These are phyloP conservation scores for Malassezia sympodialis DNA, from an alignment of 1,284 basidiomycete species.

Conservation along the genomic window DNA sequence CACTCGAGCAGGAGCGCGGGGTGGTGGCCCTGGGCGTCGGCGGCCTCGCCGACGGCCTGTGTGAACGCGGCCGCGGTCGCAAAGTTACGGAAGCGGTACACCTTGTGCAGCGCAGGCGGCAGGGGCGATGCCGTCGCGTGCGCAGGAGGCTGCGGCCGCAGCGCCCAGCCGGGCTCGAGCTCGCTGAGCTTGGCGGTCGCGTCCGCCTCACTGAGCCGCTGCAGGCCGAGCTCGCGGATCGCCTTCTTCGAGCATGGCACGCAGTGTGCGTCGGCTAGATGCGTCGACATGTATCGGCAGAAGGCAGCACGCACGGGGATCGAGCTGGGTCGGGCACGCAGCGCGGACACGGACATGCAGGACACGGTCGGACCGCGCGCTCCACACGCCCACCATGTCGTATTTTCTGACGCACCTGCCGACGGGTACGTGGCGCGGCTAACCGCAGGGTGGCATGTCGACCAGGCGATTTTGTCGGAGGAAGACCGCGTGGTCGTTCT, in stretches of 20 bases:
- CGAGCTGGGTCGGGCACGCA: background rate
- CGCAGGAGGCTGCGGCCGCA: slow-evolving; percentile 24
- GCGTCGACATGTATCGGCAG: slow-evolving; percentile 1
- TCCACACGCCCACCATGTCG: slow-evolving; percentile 43
- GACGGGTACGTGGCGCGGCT: slow-evolving; percentile 54
- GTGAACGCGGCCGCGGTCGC: slow-evolving; percentile 28
- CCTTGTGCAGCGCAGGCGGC: slow-evolving; percentile 27
- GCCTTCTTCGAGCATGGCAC: slow-evolving; percentile 16
- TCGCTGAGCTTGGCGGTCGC: slow-evolving; percentile 16
- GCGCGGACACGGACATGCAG: background rate
- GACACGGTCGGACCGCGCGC: background rate
- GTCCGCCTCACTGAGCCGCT: slow-evolving; percentile 4
- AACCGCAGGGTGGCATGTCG: slow-evolving; percentile 40
- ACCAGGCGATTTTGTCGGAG: slow-evolving; percentile 84
- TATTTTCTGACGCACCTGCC: slow-evolving; percentile 78
- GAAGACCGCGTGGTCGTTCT: slow-evolving; percentile 91
- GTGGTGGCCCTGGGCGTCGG: slow-evolving; percentile 39
- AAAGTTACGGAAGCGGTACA: slow-evolving; percentile 39
- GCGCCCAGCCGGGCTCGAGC: slow-evolving; percentile 26
- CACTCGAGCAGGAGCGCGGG: slow-evolving; percentile 41
- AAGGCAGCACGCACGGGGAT: background rate
- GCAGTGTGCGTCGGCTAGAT: slow-evolving; percentile 1
- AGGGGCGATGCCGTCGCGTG: slow-evolving; percentile 7
- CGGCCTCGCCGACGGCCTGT: slow-evolving; percentile 23
- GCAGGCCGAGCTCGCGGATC: slow-evolving; percentile 14